These are phyloP conservation scores for Trichoderma hamatum DNA, from an alignment of 2,329 filamentous ascomycete genomes.

Conservation along the genomic window DNA sequence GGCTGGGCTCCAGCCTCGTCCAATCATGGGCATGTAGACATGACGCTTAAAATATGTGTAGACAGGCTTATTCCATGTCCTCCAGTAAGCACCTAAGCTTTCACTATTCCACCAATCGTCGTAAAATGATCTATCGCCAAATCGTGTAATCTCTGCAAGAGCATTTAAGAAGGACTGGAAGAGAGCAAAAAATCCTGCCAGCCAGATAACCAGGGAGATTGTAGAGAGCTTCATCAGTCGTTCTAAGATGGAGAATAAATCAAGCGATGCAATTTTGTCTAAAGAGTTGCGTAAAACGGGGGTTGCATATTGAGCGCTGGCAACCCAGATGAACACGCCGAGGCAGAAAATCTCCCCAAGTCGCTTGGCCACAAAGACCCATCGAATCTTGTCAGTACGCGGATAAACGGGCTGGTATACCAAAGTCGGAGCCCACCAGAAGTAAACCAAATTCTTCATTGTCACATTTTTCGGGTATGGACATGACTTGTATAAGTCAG, in stretches of 20 bases:
- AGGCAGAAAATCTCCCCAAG: conserved; percentile 76
- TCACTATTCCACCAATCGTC: conserved; percentile 97
- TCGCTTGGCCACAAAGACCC: conserved; percentile 85
- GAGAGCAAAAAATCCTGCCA: conserved; percentile 93
- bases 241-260: conserved; percentile 81
- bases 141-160: conserved; percentile 83
- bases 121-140: conserved; percentile 94
- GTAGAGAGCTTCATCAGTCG: conserved; percentile 93
- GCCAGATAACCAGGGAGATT: conserved; percentile 94
- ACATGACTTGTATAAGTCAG: conserved; percentile 78
- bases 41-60: conserved; percentile 96
- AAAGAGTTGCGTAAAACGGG: conserved; percentile 89
- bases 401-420: conserved; percentile 98
- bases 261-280: conserved; percentile 79
- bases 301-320: conserved; percentile 90
- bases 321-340: conserved; percentile 91
- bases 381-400: conserved; percentile 77
- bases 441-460: conserved; percentile 84
- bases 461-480: conserved; percentile 93
- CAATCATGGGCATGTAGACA: conserved; percentile 85
- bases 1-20: conserved; percentile 74
- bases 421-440: conserved; percentile 96
- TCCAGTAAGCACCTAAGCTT: conserved; percentile 87
- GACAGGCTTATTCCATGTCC: conserved; percentile 96
- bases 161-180: conserved; percentile 94